A percentile compares a stretch with the other conserved stretches of the same genome.
Evolutionary conservation across 306 rosid genomes (phyloP).

Genomic region (Argentina anserina): DNA sequence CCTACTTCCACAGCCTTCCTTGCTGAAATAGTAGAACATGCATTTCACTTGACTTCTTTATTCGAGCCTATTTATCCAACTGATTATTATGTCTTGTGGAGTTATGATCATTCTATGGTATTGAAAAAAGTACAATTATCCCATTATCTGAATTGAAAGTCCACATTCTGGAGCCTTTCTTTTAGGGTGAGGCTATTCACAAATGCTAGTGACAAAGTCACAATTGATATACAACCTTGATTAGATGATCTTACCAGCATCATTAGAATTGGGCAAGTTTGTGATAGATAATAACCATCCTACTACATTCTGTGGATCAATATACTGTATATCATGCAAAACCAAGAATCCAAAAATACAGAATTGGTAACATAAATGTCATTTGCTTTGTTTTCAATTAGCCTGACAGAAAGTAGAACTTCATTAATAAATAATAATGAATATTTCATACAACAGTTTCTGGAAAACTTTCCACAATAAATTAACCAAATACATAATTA

Average conservation of each 20-base stretch:
- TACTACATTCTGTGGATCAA: slow-evolving; percentile 26
- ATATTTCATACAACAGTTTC: too few relatives aligned
- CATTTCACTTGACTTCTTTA: not conserved
- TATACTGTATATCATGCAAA: not conserved
- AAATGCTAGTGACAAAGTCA: not conserved
- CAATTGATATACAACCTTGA: not conserved
- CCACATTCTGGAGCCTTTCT: not conserved
- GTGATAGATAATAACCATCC: slow-evolving; percentile 36
- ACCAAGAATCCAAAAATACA: not conserved
- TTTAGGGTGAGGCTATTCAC: not conserved
- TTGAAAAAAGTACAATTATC: not conserved
- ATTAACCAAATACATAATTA: too few relatives aligned
- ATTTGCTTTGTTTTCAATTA: too few relatives aligned
- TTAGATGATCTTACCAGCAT: slow-evolving; percentile 30
- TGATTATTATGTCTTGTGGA: not conserved
- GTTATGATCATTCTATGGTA: not conserved
- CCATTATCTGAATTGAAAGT: not conserved
- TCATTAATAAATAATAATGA: too few relatives aligned
- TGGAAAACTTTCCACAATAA: too few relatives aligned
- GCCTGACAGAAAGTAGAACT: too few relatives aligned
- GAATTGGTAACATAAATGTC: not conserved
- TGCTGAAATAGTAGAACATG: slow-evolving; percentile 22
- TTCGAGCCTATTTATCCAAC: not conserved
- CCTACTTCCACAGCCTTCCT: slow-evolving; percentile 37
- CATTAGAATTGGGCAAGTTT: slow-evolving; percentile 39